phyloP scores from a whole-genome alignment of 208 protist genomes.

The Crithidia mellificae region DNA sequence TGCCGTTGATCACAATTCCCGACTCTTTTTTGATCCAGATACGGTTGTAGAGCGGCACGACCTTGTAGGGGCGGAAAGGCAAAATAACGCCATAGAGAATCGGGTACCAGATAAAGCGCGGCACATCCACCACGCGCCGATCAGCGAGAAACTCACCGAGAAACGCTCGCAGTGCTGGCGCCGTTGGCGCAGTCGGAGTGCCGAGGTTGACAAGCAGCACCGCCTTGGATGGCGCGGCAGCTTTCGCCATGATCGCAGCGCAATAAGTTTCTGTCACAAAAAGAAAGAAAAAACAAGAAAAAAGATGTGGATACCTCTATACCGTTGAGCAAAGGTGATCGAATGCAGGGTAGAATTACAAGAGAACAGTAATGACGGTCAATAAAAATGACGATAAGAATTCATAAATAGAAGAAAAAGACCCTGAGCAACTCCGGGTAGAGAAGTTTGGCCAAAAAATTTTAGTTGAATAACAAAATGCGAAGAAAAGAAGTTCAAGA shows the following conservation, averaged over 20 bases:
- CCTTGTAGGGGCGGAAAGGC: conserved; percentile 38
- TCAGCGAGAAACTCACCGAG: conserved; percentile 42
- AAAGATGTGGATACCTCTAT: too few relatives aligned
- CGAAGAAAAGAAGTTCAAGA: too few relatives aligned
- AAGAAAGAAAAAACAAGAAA: too few relatives aligned
- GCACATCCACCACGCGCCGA: conserved; percentile 45
- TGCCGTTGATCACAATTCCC: conserved; percentile 18
- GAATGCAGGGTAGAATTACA: too few relatives aligned
- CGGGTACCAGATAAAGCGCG: conserved; percentile 43
- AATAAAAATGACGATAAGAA: too few relatives aligned
- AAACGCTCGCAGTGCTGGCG: conserved; percentile 28
- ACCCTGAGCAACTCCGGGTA: too few relatives aligned
- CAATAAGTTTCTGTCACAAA: too few relatives aligned
- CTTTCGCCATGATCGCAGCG: background rate
- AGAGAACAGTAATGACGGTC: too few relatives aligned
- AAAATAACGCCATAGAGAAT: conserved; percentile 60
- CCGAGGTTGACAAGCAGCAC: conserved; percentile 51
- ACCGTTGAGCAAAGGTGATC: too few relatives aligned
- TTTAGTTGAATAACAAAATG: too few relatives aligned
- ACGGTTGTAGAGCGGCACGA: conserved; percentile 28
- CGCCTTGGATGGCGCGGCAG: conserved; percentile 13
- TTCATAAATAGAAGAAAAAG: too few relatives aligned
- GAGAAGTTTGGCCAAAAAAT: too few relatives aligned
- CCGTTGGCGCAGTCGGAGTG: conserved; percentile 25
- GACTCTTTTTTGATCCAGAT: conserved; percentile 37